These are phyloP conservation scores for Xylariaceae sp. DNA, from an alignment of 2,329 filamentous ascomycete species.

Conservation along the genomic window DNA sequence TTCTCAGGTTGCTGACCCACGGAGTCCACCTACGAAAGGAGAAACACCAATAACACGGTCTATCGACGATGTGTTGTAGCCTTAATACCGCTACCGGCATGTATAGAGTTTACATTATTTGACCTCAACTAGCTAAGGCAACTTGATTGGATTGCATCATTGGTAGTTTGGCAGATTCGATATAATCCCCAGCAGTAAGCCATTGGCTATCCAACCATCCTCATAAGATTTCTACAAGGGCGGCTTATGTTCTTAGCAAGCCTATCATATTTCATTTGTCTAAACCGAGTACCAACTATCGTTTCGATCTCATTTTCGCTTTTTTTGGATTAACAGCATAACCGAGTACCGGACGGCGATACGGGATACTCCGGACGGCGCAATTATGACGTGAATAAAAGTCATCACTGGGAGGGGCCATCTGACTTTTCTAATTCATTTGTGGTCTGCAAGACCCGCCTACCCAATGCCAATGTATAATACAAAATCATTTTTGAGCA, in stretches of 20 bases:
- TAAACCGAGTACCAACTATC: constrained; percentile 24
- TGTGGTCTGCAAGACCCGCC: constrained; percentile 19
- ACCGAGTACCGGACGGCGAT: constrained; percentile 35
- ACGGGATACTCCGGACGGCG: constrained; percentile 39
- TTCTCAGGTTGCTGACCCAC: constrained; percentile 64
- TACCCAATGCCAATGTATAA: constrained; percentile 34
- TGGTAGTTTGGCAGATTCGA: not conserved
- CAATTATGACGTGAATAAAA: constrained; percentile 30
- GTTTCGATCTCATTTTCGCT: constrained; percentile 29
- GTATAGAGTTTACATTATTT: not conserved
- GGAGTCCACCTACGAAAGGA: constrained; percentile 76
- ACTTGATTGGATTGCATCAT: too few species aligned
- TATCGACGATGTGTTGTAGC: constrained; percentile 77
- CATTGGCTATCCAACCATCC: not conserved
- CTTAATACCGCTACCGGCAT: not conserved
- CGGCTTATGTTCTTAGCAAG: not conserved
- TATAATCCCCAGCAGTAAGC: not conserved
- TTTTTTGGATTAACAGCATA: constrained; percentile 29
- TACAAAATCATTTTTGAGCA: constrained; percentile 23
- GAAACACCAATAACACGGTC: constrained; percentile 77
- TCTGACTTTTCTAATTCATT: constrained; percentile 16
- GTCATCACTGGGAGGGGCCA: constrained; percentile 14
- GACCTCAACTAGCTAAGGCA: not conserved
- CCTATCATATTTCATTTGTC: constrained; percentile 26
- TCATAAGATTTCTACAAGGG: constrained; percentile 1